Evolutionary conservation across 345 rosid species (phyloP).

Genomic region (Erucastrum elatum): DNA sequence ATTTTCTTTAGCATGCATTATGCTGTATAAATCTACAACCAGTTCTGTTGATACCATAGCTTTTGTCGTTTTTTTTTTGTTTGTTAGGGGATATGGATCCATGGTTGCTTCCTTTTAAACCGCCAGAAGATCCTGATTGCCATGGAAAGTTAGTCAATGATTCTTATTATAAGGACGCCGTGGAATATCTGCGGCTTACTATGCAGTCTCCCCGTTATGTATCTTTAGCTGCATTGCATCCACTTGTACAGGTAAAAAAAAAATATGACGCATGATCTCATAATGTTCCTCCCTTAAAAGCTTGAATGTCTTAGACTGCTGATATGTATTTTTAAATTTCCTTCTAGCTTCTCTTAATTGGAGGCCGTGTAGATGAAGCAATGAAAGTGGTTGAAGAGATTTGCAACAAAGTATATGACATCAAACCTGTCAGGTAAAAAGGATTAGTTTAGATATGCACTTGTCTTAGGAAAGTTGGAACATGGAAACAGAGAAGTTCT

Average conservation of each 20-base stretch:
- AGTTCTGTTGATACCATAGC: background rate
- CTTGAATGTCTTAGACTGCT: slow-evolving; percentile 2
- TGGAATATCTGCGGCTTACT: slow-evolving; percentile 59
- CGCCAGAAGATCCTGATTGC: slow-evolving; percentile 51
- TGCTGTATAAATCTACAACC: no score
- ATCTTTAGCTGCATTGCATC: slow-evolving; percentile 61
- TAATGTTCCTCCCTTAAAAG: background rate
- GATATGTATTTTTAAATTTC: background rate
- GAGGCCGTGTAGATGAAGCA: slow-evolving; percentile 65
- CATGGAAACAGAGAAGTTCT: no score
- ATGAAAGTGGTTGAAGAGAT: slow-evolving; percentile 55
- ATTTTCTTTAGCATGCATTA: no score
- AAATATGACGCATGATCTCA: background rate
- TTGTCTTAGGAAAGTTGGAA: background rate
- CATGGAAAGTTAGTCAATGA: slow-evolving; percentile 43
- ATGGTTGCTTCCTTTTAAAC: slow-evolving; percentile 71
- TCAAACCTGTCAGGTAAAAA: slow-evolving; percentile 64
- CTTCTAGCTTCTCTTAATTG: slow-evolving; percentile 60
- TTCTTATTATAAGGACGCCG: slow-evolving; percentile 56
- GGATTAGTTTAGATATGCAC: background rate
- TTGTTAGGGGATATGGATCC: slow-evolving; percentile 55
- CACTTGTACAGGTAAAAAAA: slow-evolving; percentile 67
- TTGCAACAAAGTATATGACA: slow-evolving; percentile 44
- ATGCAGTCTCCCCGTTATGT: slow-evolving; percentile 43
- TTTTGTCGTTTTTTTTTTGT: background rate